Evolutionary conservation across 495 filamentous ascomycete species (phyloP), one percentile per base, ranked within the genome.

Genomic region (Massariosphaeria phaeospora): DNA sequence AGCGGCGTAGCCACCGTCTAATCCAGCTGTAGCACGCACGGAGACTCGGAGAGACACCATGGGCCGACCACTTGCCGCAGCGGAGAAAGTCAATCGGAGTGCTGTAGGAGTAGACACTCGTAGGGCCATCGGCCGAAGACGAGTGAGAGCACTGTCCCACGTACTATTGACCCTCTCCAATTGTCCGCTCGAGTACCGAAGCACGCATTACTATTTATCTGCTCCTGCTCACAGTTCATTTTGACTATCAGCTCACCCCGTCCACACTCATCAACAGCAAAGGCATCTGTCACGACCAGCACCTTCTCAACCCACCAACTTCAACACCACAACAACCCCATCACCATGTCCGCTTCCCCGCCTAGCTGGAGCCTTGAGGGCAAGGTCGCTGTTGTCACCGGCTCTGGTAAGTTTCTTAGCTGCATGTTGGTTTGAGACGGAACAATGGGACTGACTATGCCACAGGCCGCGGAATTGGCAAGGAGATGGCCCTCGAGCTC

Each of bases 331-430:
- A 33, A 15, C 38, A 25, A 42, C 8, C 25, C n/a, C 23, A 23
- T 49, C 39, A 61, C 13, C 57, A 62, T 64, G 57, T 44, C 57
- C 26, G 29, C 39, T 43, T 36, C 50, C 21, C 48, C 61, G 42
- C 65, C 62, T 6, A 62, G 30, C 46, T 67, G 64, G 59, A 66
- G 68, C 64, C 61, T 73, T 11, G 67, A 72, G 53, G 71, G 71
- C 67, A 73, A 73, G 63, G 67, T 72, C 47, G 71, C 71, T 50
- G 59, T 73, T 48, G 71, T 73, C 48, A 73, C 71, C 48, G 71
- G 71, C 49, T 70, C 70, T 15, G 70, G 66, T 67, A 59, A 62
- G 66, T 52, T 15, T 15, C 29, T 15, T n/a, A n/a, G n/a, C n/a
- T n/a, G n/a, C n/a, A n/a, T n/a, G n/a, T n/a, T n/a, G n/a, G n/a